Percentiles rank a stretch among this genome's conserved stretches.
These are phyloP conservation scores for Populus nigra DNA, from an alignment of 345 rosid species.

Conservation along the genomic window DNA sequence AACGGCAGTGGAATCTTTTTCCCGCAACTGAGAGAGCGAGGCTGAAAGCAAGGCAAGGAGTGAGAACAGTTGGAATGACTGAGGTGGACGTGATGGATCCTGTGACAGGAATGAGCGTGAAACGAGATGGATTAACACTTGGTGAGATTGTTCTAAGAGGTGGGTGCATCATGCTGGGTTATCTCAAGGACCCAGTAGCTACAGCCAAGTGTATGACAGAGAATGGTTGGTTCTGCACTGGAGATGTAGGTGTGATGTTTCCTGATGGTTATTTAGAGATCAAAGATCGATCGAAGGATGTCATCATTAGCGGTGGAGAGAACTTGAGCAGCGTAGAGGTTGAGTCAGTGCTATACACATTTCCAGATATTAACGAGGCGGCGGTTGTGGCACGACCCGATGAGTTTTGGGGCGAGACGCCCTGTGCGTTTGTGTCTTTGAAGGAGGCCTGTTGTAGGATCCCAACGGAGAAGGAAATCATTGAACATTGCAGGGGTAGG, in stretches of 20 bases:
- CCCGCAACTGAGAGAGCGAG: slow-evolving; percentile 1
- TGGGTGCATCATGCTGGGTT: slow-evolving; percentile 5
- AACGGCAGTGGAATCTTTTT: neutral
- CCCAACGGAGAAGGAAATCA: slow-evolving; percentile 33
- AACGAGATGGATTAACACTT: neutral
- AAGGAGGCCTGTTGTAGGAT: neutral
- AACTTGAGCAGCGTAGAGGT: slow-evolving; percentile 15
- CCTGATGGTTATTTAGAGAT: slow-evolving; percentile 19
- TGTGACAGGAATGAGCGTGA: neutral
- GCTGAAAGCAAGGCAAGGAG: slow-evolving; percentile 14
- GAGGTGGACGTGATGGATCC: slow-evolving; percentile 2
- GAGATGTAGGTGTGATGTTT: slow-evolving; percentile 16
- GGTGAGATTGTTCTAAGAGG: slow-evolving; percentile 9
- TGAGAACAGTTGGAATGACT: neutral
- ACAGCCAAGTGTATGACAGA: neutral
- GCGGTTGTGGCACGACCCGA: slow-evolving; percentile 21
- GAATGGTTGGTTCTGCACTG: slow-evolving; percentile 15
- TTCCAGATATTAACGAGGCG: slow-evolving; percentile 8
- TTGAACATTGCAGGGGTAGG: slow-evolving; percentile 47
- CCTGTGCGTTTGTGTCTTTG: slow-evolving; percentile 13
- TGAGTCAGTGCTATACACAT: slow-evolving; percentile 2
- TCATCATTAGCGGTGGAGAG: slow-evolving; percentile 21
- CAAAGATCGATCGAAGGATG: slow-evolving; percentile 18
- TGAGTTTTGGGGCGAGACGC: slow-evolving; percentile 22
- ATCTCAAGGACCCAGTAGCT: slow-evolving; percentile 5